phyloP scores from a whole-genome alignment of 139 green algal genomes.

The Microglena sp. region DNA sequence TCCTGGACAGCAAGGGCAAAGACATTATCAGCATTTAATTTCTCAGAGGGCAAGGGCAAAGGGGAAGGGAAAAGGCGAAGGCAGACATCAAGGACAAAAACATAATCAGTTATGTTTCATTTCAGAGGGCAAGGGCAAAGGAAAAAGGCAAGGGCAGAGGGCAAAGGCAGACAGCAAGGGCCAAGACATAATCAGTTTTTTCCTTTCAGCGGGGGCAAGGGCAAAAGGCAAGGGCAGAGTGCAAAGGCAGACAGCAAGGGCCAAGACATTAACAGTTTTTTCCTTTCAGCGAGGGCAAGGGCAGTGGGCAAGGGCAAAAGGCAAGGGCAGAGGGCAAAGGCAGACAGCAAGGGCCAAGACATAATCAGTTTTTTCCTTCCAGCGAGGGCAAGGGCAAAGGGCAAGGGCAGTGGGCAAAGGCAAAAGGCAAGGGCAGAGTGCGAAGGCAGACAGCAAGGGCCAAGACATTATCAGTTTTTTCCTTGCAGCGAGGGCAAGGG shows the following conservation, averaged over 20 bases:
- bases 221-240: not conserved
- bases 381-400: not conserved
- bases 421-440: no score
- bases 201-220: not conserved
- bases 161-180: no score
- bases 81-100: no score
- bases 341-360: no score
- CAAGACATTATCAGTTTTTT: not conserved
- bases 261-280: not conserved
- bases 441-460: not conserved
- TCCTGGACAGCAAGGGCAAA: no score
- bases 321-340: no score
- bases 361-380: not conserved
- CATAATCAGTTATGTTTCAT: not conserved
- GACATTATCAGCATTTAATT: not conserved
- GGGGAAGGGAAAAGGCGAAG: not conserved
- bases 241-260: no score
- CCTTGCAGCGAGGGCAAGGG: not conserved
- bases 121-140: not conserved
- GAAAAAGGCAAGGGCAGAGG: not conserved
- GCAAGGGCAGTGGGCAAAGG: not conserved
- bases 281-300: not conserved
- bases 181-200: not conserved
- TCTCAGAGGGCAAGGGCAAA: not conserved
- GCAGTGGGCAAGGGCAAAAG: not conserved